Base-by-base conservation (phyloP, 768 basidiomycete genomes). In the Pleurotus ostreatus region DNA sequence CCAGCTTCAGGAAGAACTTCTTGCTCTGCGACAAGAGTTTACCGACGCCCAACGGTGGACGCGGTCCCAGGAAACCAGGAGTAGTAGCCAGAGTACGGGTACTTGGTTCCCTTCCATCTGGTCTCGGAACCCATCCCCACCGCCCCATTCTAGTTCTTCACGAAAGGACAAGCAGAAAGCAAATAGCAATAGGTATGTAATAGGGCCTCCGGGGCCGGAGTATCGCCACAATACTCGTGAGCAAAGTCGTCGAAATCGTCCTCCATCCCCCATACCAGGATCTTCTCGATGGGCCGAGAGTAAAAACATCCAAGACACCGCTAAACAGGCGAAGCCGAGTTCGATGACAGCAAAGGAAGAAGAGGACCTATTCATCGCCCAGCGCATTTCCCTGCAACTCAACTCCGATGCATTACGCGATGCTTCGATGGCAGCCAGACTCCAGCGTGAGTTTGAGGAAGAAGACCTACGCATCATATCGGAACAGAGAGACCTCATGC, bases 391-490 rank as follows among this genome's bases (percentile, higher is more conserved):
- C 18, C 16, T 41, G 51, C 3, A 53, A 23, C 39, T 53, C 37
- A 53, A 53, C 18, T 40, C 51, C 8, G 30, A 47, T 13, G 55
- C 57, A 6, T 60, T 62, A 15, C 51, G 63, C 16, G 59, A 63
- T 51, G 44, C 58, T 18, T n/a, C 55, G 15, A 45, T 62, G 37
- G 77, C 74, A 9, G 56, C 57, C n/a, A 49, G 66, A 39, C 61
- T 71, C 53, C 80, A 80, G 60, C 56, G 60, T 1, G 59, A 70
- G 34, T 79, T 69, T 34, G 76, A 81, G 37, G 65, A 64, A 8
- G 51, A 53, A 38, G 39, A 41, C 38, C 4, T 12, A 4, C 34
- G 51, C 13, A n/a, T 53, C 12, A 20, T 41, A 16, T 12, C 34
- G 23, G 51, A 53, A 13, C 51, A 53, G 18, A 16, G 38, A 20